These are phyloP conservation scores for Escovopsis sp. DNA, from an alignment of 2,329 filamentous ascomycete genomes.

Conservation along the genomic window DNA sequence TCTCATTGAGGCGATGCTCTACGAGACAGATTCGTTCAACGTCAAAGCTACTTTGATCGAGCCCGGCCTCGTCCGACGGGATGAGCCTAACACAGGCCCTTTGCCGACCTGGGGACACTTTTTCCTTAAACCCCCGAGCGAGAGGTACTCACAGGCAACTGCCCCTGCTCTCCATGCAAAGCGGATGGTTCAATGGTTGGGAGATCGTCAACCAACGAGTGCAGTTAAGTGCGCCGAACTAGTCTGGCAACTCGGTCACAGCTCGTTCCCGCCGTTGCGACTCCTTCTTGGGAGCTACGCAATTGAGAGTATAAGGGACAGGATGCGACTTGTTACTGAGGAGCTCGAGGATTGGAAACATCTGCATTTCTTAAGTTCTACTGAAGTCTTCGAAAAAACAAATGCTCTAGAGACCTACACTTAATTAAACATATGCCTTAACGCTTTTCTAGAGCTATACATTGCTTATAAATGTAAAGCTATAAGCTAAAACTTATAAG, in stretches of 20 bases:
- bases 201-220: constrained; percentile 81
- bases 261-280: constrained; percentile 77
- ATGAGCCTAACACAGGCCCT: constrained; percentile 52
- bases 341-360: constrained; percentile 92
- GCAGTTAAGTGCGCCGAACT: constrained; percentile 86
- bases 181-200: constrained; percentile 87
- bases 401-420: neutral
- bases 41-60: constrained; percentile 90
- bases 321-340: constrained; percentile 79
- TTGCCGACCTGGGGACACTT: constrained; percentile 85
- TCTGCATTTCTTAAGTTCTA: constrained; percentile 46
- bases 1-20: constrained; percentile 89
- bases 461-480: neutral
- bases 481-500: neutral
- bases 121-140: constrained; percentile 69
- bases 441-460: neutral
- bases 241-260: constrained; percentile 89
- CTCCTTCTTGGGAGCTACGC: constrained; percentile 85
- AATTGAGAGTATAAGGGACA: constrained; percentile 86
- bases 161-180: constrained; percentile 79
- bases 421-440: too few species aligned
- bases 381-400: neutral
- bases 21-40: constrained; percentile 82
- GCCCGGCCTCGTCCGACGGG: constrained; percentile 72
- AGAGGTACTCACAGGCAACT: constrained; percentile 62